phyloP scores from a whole-genome alignment of 176 grass and related monocot genomes.

The Bromus sterilis region DNA sequence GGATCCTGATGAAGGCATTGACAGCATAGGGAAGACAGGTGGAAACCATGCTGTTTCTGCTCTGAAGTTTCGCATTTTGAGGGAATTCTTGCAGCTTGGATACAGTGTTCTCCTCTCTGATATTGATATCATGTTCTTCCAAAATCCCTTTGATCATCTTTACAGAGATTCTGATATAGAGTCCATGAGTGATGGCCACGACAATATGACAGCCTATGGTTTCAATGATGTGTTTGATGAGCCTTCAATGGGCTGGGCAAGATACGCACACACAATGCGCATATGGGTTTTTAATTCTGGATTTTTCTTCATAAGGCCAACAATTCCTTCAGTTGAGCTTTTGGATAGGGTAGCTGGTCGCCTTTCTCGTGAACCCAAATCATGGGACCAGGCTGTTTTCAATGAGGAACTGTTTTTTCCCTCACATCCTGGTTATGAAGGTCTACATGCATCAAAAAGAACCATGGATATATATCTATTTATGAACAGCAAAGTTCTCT shows the following conservation, averaged over 20 bases:
- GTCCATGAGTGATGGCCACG: slow-evolving; percentile 95
- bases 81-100: slow-evolving; percentile 97
- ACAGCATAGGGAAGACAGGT: slow-evolving; percentile 68
- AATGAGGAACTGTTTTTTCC: slow-evolving; percentile 89
- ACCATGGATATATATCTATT: slow-evolving; percentile 97
- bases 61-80: slow-evolving; percentile 85
- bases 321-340: slow-evolving; percentile 82
- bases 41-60: slow-evolving; percentile 88
- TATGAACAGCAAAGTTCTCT: slow-evolving; percentile 99
- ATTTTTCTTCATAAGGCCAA: slow-evolving; percentile 95
- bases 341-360: slow-evolving; percentile 82
- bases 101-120: slow-evolving; percentile 90
- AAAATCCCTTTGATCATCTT: slow-evolving; percentile 87
- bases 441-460: slow-evolving; percentile 86
- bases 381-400: slow-evolving; percentile 98
- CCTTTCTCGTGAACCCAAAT: slow-evolving; percentile 57
- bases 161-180: slow-evolving; percentile 92
- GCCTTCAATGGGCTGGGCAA: slow-evolving; percentile 89
- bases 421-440: slow-evolving; percentile 80
- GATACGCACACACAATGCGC: slow-evolving; percentile 97
- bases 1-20: slow-evolving; percentile 70
- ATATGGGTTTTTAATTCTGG: slow-evolving; percentile 99
- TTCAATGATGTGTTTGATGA: slow-evolving; percentile 98
- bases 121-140: slow-evolving; percentile 92
- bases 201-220: slow-evolving; percentile 92